A percentile compares a stretch with the other conserved stretches of the same genome.
These are phyloP conservation scores for Podospora tetraspora DNA, from an alignment of 495 filamentous ascomycete genomes.

Conservation along the genomic window DNA sequence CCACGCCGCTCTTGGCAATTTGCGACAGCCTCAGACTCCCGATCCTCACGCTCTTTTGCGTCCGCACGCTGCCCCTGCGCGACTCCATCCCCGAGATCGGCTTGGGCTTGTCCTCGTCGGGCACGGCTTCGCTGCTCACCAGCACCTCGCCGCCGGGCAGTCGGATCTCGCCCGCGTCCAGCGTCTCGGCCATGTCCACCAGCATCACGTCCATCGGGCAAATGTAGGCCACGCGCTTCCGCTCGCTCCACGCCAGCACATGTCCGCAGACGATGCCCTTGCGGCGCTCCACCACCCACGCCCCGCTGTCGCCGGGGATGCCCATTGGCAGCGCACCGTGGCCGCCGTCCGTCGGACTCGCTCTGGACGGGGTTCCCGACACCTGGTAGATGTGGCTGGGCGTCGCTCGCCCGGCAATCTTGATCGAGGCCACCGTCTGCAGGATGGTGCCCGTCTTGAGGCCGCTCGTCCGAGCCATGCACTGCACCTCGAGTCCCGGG, in stretches of 20 bases:
- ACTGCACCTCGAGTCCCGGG: slow-evolving; percentile 72
- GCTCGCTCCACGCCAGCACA: slow-evolving; percentile 77
- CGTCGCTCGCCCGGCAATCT: slow-evolving; percentile 72
- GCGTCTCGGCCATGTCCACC: slow-evolving; percentile 72
- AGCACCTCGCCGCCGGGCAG: slow-evolving; percentile 43
- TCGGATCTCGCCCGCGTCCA: slow-evolving; percentile 52
- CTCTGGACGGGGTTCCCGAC: slow-evolving; percentile 23
- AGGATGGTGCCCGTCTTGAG: slow-evolving; percentile 72
- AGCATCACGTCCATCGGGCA: slow-evolving; percentile 90
- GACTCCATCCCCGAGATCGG: background rate
- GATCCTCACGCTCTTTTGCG: background rate
- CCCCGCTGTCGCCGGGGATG: slow-evolving; percentile 87
- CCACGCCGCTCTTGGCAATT: background rate
- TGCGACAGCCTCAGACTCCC: background rate
- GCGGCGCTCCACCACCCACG: slow-evolving; percentile 83
- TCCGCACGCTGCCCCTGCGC: background rate
- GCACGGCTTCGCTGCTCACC: slow-evolving; percentile 3
- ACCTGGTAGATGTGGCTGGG: slow-evolving; percentile 80
- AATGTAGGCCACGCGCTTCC: slow-evolving; percentile 75
- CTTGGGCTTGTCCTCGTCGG: background rate
- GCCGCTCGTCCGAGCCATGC: slow-evolving; percentile 85
- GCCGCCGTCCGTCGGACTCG: slow-evolving; percentile 41
- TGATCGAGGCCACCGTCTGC: slow-evolving; percentile 69
- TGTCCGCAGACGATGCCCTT: slow-evolving; percentile 81
- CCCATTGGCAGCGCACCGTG: slow-evolving; percentile 33